A percentile compares a stretch with the other conserved stretches of the same genome.
Conservation (phyloP, 1,284 basidiomycete species). For the Coniferiporia sulphurascens region DNA sequence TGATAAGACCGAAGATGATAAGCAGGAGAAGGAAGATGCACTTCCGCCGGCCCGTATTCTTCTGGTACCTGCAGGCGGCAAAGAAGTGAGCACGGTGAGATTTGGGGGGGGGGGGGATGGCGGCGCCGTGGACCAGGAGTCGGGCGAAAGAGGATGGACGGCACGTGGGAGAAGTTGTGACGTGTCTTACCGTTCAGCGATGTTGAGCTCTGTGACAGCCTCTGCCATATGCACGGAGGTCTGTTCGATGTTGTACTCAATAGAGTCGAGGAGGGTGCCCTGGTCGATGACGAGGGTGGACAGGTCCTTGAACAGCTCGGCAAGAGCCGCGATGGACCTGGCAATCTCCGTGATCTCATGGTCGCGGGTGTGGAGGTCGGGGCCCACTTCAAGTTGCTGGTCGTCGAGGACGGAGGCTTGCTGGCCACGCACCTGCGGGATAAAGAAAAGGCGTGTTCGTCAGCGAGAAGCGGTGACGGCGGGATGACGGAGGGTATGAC, state of each 20-base stretch:
- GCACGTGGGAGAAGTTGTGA: conserved; percentile 15
- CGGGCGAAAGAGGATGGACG: background rate
- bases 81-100: conserved; percentile 1
- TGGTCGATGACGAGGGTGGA: conserved; percentile 95
- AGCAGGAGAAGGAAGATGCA: conserved; percentile 91
- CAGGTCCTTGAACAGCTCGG: conserved; percentile 95
- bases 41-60: conserved; percentile 84
- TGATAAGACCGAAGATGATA: conserved; percentile 80
- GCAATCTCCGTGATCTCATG: conserved; percentile 89
- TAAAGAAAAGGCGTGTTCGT: background rate
- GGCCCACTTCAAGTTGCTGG: background rate
- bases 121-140: background rate
- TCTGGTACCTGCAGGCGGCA: conserved; percentile 69
- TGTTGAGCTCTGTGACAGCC: conserved; percentile 80
- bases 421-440: background rate
- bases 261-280: conserved; percentile 91
- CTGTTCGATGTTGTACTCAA: conserved; percentile 97
- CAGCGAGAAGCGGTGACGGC: background rate
- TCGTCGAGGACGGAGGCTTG: background rate
- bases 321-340: conserved; percentile 85
- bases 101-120: conserved; percentile 2
- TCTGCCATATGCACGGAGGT: conserved; percentile 79
- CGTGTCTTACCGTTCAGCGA: conserved; percentile 66
- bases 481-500: conserved; percentile 18
- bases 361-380: conserved; percentile 61